These are phyloP conservation scores for Fusarium tuaranense DNA, from an alignment of 2,329 filamentous ascomycete genomes.

Conservation along the genomic window DNA sequence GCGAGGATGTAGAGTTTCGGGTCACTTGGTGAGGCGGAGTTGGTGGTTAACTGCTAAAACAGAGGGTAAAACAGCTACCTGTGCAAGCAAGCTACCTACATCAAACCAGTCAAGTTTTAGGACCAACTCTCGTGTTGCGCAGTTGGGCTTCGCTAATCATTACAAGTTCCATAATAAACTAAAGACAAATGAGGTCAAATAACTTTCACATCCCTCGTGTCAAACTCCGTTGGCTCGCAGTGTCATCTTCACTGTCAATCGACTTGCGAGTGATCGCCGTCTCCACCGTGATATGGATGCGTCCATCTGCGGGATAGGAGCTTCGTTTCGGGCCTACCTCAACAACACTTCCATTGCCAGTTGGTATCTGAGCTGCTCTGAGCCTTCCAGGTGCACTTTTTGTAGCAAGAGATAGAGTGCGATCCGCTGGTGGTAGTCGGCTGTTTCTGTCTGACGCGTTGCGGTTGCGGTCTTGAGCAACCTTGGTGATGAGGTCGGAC, in stretches of 20 bases:
- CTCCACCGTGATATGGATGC: neutral
- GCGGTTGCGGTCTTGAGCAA: neutral
- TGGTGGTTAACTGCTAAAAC: neutral
- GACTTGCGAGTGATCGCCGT: neutral
- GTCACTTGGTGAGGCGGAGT: conserved; percentile 6
- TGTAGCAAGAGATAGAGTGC: neutral
- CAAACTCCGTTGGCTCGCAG: neutral
- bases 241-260: neutral
- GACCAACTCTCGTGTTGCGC: neutral
- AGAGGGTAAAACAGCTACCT: neutral
- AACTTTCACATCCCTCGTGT: neutral
- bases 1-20: conserved; percentile 15
- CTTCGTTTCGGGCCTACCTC: neutral
- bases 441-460: neutral
- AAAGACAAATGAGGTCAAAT: neutral
- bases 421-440: neutral
- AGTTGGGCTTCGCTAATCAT: neutral
- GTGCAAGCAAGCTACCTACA: neutral
- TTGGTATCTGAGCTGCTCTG: neutral
- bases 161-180: neutral
- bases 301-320: neutral
- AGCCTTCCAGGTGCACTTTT: neutral
- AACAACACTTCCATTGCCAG: neutral
- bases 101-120: neutral
- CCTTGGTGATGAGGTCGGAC: neutral